Base-by-base conservation (phyloP, 306 rosid genomes). In the Castanea mollissima region DNA sequence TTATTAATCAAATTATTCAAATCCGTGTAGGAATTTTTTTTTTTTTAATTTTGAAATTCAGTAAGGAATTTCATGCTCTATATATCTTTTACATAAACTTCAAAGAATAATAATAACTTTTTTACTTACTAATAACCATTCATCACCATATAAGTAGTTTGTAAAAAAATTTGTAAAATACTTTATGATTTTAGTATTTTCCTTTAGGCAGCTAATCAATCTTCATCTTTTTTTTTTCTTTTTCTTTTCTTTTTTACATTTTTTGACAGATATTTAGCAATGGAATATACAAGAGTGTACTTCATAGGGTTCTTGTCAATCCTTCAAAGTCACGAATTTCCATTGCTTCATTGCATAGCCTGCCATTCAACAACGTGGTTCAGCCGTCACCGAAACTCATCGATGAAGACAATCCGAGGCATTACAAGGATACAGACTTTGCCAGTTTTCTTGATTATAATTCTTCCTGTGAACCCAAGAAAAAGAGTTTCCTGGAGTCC, bases 221-320 rank as follows among this genome's bases (percentile, higher is more conserved):
- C 25, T 5, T 59, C 21, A 10, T 1, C 12, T 1, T 58, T 3
- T 1, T 1, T 21, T 21, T 21, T 21, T 21, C 6, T 35, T 34
- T 23, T 23, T 23, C 6, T 35, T 35, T 1, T 20, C 20, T 15
- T 2, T 20, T 21, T 57, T 20, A 19, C 12, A 57, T 21, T 57
- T 5, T n/a, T 5, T 55, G 18, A 27, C 91, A 94, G 98, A 94
- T 94, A 79, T 89, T 85, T 76, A 94, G 98, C 89, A 94, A 94
- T 8, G 98, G 98, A 19, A 92, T 58, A 41, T 94, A 90, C 92
- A 92, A 83, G 86, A 94, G 98, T 64, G 98, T 92, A 56, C 63
- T 94, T 4, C 98, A 94, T 13, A 89, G 98, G 76, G 97, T 87
- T 2, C 8, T 92, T 29, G 97, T 92, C 79, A 94, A 92, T 56